phyloP scores from a whole-genome alignment of 805 yeast genomes.

The Wickerhamomyces bisporus region DNA sequence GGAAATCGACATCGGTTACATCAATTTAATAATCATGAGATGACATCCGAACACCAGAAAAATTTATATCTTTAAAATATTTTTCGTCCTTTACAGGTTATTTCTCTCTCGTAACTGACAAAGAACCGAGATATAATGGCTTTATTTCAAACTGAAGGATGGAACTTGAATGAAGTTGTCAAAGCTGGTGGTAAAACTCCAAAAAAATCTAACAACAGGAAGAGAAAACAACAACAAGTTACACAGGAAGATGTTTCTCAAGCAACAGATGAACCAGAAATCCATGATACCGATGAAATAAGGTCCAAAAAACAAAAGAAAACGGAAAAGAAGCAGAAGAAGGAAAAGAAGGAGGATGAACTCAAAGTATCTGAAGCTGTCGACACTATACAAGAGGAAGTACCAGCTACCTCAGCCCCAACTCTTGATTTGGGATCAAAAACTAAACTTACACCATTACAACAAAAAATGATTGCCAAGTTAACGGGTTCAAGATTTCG shows the following conservation, averaged over 20 bases:
- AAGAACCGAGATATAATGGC: constrained; percentile 40
- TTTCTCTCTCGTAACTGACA: no score
- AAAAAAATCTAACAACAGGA: constrained; percentile 22
- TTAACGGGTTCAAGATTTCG: constrained; percentile 92
- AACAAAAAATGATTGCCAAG: constrained; percentile 93
- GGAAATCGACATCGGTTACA: constrained; percentile 14
- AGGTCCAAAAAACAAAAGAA: constrained; percentile 10
- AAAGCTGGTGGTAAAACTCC: constrained; percentile 33
- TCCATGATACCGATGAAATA: constrained; percentile 5
- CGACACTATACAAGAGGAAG: constrained; percentile 6
- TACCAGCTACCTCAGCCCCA: constrained; percentile 10
- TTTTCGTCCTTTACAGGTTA: neutral
- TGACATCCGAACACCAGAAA: constrained; percentile 3
- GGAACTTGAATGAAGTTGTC: constrained; percentile 61
- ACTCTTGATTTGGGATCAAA: constrained; percentile 20
- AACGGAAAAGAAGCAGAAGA: constrained; percentile 7
- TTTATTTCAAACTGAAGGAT: constrained; percentile 75
- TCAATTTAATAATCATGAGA: constrained; percentile 9
- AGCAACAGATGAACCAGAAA: constrained; percentile 9
- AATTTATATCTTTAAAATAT: neutral
- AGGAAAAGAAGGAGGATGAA: constrained; percentile 2
- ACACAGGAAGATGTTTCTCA: constrained; percentile 4
- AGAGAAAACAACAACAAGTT: constrained; percentile 16
- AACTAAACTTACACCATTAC: constrained; percentile 74
- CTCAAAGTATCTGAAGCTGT: constrained; percentile 1